Evolutionary conservation across 768 basidiomycete species (phyloP).

Genomic region (Pisolithus orientalis): DNA sequence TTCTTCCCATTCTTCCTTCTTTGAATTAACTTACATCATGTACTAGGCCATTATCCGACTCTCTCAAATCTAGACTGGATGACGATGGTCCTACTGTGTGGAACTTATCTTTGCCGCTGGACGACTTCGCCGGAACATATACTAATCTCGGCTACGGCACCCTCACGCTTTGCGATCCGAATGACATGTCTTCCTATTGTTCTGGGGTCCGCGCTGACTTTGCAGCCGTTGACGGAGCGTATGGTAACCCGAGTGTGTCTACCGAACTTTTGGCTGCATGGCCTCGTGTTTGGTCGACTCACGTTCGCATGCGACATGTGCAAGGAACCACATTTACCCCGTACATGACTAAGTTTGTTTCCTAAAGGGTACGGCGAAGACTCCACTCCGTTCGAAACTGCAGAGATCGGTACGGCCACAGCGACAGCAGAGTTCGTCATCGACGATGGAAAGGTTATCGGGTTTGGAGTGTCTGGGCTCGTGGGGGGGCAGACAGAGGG

Average conservation of each 20-base stretch:
- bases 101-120: conserved; percentile 8
- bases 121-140: conserved; percentile 32
- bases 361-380: conserved; percentile 34
- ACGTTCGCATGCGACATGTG: conserved; percentile 26
- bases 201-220: conserved; percentile 23
- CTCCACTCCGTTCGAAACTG: conserved; percentile 25
- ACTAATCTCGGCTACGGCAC: conserved; percentile 31
- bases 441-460: conserved; percentile 21
- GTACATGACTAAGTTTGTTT: conserved; percentile 23
- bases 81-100: not conserved
- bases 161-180: conserved; percentile 30
- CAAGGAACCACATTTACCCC: conserved; percentile 16
- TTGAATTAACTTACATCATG: not conserved
- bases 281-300: conserved; percentile 32
- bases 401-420: not conserved
- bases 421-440: conserved; percentile 18
- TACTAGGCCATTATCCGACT: not conserved
- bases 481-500: conserved; percentile 14
- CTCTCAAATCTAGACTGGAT: not conserved
- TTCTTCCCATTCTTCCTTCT: not conserved
- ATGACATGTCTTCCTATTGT: conserved; percentile 18
- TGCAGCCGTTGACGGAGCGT: conserved; percentile 16
- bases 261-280: conserved; percentile 26
- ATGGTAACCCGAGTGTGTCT: not conserved
- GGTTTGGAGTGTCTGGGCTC: conserved; percentile 21